These are phyloP conservation scores for Pisolithus sp. DNA, from an alignment of 768 basidiomycete species.

Conservation along the genomic window DNA sequence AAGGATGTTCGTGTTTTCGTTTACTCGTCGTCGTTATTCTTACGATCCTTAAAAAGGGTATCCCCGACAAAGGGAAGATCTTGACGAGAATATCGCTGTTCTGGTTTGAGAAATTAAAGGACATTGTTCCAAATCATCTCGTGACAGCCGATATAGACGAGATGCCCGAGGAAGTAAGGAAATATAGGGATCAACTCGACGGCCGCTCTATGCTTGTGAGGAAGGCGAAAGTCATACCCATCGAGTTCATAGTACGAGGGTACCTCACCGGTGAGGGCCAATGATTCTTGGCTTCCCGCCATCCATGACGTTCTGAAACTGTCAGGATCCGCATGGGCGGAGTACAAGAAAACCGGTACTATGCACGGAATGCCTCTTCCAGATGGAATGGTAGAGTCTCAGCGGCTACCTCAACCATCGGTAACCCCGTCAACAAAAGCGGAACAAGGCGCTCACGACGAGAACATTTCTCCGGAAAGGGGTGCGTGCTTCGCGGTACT, in stretches of 20 bases:
- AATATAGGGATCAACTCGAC: constrained; percentile 70
- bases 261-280: constrained; percentile 79
- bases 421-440: constrained; percentile 99
- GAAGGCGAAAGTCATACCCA: constrained; percentile 81
- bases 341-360: constrained; percentile 83
- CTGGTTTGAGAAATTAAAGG: constrained; percentile 83
- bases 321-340: constrained; percentile 90
- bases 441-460: constrained; percentile 88
- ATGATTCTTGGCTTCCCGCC: neutral
- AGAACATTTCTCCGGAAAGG: constrained; percentile 85
- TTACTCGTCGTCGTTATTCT: constrained; percentile 1
- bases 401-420: constrained; percentile 73
- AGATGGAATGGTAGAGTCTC: constrained; percentile 72
- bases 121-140: constrained; percentile 87
- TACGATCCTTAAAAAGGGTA: constrained; percentile 53
- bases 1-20: constrained; percentile 62
- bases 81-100: constrained; percentile 88
- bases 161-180: constrained; percentile 75
- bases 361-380: constrained; percentile 82
- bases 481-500: constrained; percentile 34
- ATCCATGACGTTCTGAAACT: neutral
- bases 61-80: constrained; percentile 88
- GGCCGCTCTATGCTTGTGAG: constrained; percentile 88
- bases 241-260: constrained; percentile 95
- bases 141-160: constrained; percentile 67